Evolutionary conservation across 805 yeast genomes (phyloP).

Genomic region (Ogataea nakhonphanomensis): DNA sequence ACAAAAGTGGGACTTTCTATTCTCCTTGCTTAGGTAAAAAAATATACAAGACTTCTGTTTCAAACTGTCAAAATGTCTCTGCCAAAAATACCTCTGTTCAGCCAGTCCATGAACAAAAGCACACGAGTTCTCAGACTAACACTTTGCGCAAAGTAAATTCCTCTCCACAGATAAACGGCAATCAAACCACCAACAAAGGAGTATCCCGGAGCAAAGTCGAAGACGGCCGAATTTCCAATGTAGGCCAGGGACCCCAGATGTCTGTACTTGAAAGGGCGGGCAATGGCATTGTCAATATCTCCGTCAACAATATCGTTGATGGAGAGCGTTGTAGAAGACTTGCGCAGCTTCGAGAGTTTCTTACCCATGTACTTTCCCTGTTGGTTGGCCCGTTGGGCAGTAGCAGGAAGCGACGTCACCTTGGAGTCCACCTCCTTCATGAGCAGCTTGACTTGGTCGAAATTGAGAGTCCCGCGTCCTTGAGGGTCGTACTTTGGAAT

Average conservation of each 20-base stretch:
- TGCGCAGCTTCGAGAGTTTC: constrained; percentile 52
- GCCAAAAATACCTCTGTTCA: constrained; percentile 57
- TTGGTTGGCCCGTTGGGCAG: constrained; percentile 72
- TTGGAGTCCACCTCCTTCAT: constrained; percentile 56
- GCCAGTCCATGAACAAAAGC: constrained; percentile 63
- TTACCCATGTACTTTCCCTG: constrained; percentile 66
- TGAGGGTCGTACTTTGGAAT: constrained; percentile 50
- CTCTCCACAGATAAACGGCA: constrained; percentile 74
- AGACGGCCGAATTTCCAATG: constrained; percentile 67
- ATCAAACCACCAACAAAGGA: constrained; percentile 61
- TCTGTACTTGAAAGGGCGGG: constrained; percentile 57
- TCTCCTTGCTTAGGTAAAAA: constrained; percentile 1
- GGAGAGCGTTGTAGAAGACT: constrained; percentile 40
- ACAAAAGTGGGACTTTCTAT: constrained; percentile 1
- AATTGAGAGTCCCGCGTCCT: constrained; percentile 47
- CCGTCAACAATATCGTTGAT: constrained; percentile 47
- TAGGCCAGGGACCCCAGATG: constrained; percentile 69
- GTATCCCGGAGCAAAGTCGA: constrained; percentile 59
- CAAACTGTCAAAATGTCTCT: constrained; percentile 39
- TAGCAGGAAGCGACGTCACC: constrained; percentile 67
- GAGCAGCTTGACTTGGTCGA: constrained; percentile 48
- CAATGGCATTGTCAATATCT: constrained; percentile 53
- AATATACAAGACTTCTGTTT: constrained; percentile 8
- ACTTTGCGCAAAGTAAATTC: constrained; percentile 65
- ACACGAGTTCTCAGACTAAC: constrained; percentile 64